phyloP scores from a whole-genome alignment of 805 yeast species.

The Saccharomycopsis synnaedendra region DNA sequence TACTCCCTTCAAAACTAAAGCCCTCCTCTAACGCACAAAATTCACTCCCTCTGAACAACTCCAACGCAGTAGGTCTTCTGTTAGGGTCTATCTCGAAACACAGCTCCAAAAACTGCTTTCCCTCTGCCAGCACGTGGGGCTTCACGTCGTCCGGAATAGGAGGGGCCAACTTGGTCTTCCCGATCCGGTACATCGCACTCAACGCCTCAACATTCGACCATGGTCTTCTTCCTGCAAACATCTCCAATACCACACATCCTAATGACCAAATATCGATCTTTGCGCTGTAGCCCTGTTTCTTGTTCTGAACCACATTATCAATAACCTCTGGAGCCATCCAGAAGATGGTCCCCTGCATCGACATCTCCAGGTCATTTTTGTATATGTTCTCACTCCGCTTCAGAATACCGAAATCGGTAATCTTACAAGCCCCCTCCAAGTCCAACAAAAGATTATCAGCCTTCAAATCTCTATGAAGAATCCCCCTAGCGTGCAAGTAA shows the following conservation, averaged over 20 bases:
- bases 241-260: conserved; percentile 94
- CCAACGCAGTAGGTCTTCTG: conserved; percentile 78
- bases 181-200: conserved; percentile 85
- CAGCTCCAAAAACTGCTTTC: conserved; percentile 56
- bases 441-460: conserved; percentile 88
- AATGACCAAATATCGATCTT: conserved; percentile 97
- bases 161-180: conserved; percentile 81
- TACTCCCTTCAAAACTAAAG: conserved; percentile 23
- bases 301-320: conserved; percentile 62
- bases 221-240: conserved; percentile 96
- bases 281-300: conserved; percentile 89
- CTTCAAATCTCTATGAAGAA: conserved; percentile 86
- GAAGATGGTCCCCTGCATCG: conserved; percentile 96
- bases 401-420: conserved; percentile 94
- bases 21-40: conserved; percentile 20
- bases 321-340: conserved; percentile 99
- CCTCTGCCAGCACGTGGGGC: conserved; percentile 49
- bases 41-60: conserved; percentile 36
- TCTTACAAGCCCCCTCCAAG: conserved; percentile 87
- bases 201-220: conserved; percentile 95
- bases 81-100: conserved; percentile 77
- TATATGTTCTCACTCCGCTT: conserved; percentile 78
- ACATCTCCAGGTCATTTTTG: conserved; percentile 87
- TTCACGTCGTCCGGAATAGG: conserved; percentile 89
- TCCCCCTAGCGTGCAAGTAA: conserved; percentile 81